Evolutionary conservation across 2,329 filamentous ascomycete genomes (phyloP).

Genomic region (Microdochium paspali): DNA sequence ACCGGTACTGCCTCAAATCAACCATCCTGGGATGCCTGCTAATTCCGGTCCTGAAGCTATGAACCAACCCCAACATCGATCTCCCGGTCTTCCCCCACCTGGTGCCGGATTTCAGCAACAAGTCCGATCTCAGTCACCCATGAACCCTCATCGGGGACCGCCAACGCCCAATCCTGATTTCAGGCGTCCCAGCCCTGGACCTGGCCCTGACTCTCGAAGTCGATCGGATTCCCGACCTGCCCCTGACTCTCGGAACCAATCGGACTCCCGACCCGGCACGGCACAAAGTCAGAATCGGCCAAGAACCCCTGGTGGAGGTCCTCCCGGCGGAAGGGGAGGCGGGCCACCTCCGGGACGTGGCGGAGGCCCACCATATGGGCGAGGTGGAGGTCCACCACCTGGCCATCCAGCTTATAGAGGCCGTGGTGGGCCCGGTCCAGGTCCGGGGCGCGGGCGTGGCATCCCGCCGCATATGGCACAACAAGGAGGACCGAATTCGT

Average conservation of each 20-base stretch:
- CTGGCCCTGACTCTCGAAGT: constrained; percentile 9
- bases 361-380: background rate
- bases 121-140: constrained; percentile 35
- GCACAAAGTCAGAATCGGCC: constrained; percentile 3
- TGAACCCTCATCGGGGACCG: constrained; percentile 21
- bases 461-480: background rate
- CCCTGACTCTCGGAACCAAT: too few relatives aligned
- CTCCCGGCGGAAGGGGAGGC: background rate
- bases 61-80: constrained; percentile 25
- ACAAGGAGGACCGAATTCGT: background rate
- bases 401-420: background rate
- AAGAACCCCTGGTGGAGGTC: constrained; percentile 5
- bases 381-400: background rate
- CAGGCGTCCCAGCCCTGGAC: constrained; percentile 20
- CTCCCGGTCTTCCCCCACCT: constrained; percentile 29
- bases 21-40: constrained; percentile 41
- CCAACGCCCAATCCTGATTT: constrained; percentile 18
- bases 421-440: constrained; percentile 5
- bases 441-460: constrained; percentile 7
- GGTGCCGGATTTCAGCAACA: constrained; percentile 28
- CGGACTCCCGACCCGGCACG: constrained; percentile 17
- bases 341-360: background rate
- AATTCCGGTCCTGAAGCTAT: constrained; percentile 47
- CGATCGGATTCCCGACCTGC: constrained; percentile 16
- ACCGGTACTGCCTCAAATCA: constrained; percentile 40